Conservation (phyloP, 257 asterid genomes). For the Salvia rosmarinus region DNA sequence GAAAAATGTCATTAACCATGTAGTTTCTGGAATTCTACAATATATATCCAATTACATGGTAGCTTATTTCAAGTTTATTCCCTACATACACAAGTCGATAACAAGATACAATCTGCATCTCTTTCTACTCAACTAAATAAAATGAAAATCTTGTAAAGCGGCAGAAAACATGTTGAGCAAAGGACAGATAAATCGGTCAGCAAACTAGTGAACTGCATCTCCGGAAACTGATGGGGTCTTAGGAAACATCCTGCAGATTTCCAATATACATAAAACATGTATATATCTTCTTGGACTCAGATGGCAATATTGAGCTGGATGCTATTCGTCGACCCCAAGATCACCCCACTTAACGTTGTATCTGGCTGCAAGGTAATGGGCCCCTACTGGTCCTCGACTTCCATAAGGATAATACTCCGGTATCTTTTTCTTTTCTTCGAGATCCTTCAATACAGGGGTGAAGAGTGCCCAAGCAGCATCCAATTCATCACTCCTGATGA, state of each 20-base stretch:
- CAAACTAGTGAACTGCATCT: no score
- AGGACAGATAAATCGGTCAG: neutral
- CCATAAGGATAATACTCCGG: conserved; percentile 93
- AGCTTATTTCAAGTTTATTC: conserved; percentile 3
- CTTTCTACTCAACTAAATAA: neutral
- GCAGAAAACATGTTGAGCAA: neutral
- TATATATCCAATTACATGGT: neutral
- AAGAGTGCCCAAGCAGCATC: conserved; percentile 97
- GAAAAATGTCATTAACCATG: neutral
- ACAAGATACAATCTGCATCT: neutral
- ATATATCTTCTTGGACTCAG: neutral
- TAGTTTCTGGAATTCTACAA: neutral
- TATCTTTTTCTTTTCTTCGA: conserved; percentile 61
- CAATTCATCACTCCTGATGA: conserved; percentile 92
- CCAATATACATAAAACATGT: neutral
- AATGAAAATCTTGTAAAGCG: neutral
- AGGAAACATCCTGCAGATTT: conserved; percentile 1
- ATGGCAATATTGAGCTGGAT: neutral
- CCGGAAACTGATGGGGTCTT: neutral
- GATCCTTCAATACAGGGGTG: conserved; percentile 80
- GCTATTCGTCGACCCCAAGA: conserved; percentile 59
- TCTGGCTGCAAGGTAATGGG: conserved; percentile 88
- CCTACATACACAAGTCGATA: neutral
- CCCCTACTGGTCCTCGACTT: conserved; percentile 93
- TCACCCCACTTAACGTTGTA: conserved; percentile 96